These are phyloP conservation scores for Aurifilum marmelostoma DNA, from an alignment of 2,329 filamentous ascomycete species.

Conservation along the genomic window DNA sequence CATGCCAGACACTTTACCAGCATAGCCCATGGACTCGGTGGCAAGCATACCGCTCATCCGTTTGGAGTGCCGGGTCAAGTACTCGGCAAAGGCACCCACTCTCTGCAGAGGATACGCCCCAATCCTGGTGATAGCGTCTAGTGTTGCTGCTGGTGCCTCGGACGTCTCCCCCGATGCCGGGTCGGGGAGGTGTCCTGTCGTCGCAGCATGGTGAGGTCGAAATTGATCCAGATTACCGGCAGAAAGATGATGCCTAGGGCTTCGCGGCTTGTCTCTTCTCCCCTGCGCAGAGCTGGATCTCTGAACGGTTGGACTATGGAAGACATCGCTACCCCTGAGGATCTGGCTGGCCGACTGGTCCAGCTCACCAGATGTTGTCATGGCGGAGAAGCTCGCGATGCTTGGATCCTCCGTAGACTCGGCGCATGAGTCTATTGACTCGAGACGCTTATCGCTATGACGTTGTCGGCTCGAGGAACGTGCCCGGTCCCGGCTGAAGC, in stretches of 20 bases:
- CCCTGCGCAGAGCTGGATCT: constrained; percentile 48
- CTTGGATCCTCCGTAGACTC: constrained; percentile 74
- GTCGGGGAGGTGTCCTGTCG: constrained; percentile 44
- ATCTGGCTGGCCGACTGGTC: constrained; percentile 92
- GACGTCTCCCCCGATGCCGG: constrained; percentile 34
- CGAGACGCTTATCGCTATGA: constrained; percentile 52
- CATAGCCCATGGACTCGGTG: constrained; percentile 92
- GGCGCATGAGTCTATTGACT: constrained; percentile 74
- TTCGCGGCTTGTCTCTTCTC: constrained; percentile 28
- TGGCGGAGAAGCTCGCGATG: constrained; percentile 62
- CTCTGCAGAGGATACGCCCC: constrained; percentile 81
- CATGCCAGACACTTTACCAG: constrained; percentile 97
- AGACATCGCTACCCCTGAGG: constrained; percentile 82
- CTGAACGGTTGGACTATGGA: constrained; percentile 75
- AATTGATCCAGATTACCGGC: constrained; percentile 16
- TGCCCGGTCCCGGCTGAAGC: constrained; percentile 63
- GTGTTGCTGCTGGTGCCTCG: constrained; percentile 44
- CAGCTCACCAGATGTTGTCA: constrained; percentile 67
- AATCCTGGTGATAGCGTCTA: constrained; percentile 59
- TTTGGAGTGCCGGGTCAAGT: constrained; percentile 76
- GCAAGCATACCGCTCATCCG: constrained; percentile 82
- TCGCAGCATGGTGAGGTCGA: constrained; percentile 40
- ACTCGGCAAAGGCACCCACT: constrained; percentile 81
- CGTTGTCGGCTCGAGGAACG: constrained; percentile 55
- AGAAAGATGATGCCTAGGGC: constrained; percentile 12